These are phyloP conservation scores for Lumnitzera racemosa DNA, from an alignment of 345 rosid genomes.

Conservation along the genomic window DNA sequence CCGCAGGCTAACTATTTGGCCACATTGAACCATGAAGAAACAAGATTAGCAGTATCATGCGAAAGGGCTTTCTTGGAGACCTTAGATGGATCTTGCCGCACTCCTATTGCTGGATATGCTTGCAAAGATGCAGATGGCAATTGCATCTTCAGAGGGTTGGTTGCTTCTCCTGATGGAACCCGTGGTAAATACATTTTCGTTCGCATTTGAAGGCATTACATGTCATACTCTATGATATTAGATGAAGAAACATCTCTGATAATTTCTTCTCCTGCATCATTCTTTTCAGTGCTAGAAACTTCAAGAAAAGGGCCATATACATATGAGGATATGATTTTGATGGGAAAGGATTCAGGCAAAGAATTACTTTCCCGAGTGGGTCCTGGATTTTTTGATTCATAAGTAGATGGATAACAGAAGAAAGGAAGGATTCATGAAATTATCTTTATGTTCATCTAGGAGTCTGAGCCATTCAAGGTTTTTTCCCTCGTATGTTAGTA, in stretches of 20 bases:
- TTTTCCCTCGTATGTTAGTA: no score
- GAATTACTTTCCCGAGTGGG: conserved; percentile 82
- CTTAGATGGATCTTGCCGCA: conserved; percentile 94
- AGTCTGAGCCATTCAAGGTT: no score
- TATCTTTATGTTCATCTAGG: no score
- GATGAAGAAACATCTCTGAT: background rate
- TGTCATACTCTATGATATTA: background rate
- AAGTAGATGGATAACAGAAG: conserved; percentile 13
- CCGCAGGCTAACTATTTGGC: conserved; percentile 68
- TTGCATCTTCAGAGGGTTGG: conserved; percentile 81
- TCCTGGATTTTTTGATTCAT: conserved; percentile 72
- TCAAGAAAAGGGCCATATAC: conserved; percentile 69
- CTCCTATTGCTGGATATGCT: conserved; percentile 97
- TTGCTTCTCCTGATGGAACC: conserved; percentile 93
- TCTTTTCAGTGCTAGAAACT: conserved; percentile 78
- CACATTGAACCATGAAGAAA: conserved; percentile 86
- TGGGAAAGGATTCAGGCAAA: conserved; percentile 91
- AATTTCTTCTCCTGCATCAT: conserved; percentile 5
- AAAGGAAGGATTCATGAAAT: background rate
- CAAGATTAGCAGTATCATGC: conserved; percentile 82
- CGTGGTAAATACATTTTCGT: conserved; percentile 37
- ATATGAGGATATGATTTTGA: conserved; percentile 62
- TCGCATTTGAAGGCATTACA: background rate
- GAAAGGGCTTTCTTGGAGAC: conserved; percentile 85
- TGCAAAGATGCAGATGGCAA: conserved; percentile 61